Base-by-base conservation (phyloP, 2,329 filamentous ascomycete genomes). In the Pleoardoris graminearum region DNA sequence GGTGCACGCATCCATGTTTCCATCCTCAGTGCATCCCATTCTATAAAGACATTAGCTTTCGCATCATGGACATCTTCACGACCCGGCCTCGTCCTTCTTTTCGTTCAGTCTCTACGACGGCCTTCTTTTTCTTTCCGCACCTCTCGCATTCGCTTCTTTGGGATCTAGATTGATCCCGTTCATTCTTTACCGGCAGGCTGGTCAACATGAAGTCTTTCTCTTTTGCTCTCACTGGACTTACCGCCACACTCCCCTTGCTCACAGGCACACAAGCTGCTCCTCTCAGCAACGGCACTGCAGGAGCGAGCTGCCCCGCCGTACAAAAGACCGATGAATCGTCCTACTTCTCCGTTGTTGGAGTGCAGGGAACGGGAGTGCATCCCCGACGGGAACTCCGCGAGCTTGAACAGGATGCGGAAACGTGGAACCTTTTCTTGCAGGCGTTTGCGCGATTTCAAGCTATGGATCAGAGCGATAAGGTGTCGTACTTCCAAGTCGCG, bases 331-430 rank as follows among this genome's bases (percentile, higher is more conserved):
- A 67, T 44, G 59, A 66, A 22, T 60, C 59, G 47, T 55, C 39
- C 33, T 68, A 58, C 57, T 68, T 67, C 55, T 68, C 65, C n/a
- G 65, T 70, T 49, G 63, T 69, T 51, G 66, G 68, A 14, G 62
- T 69, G 7, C 67, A 69, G 25, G 65, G 63, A 38, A 61, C 65
- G n/a, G 65, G 67, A 35, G 57, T 70, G 3, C 52, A 68, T 3
- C 57, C 65, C 12, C 58, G 68, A 29, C 58, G 56, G 27, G 68
- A 70, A 30, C 38, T 70, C 19, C 66, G 68, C 25, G 61, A 69
- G 47, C 61, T 69, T 27, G 62, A 69, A 48, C 66, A 68, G 52
- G 64, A 70, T 55, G 38, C 58, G 19, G 61, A 68, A 45, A 53
- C 48, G 22, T 70, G 68, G 68, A 69, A 69, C 22, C 57, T 71